These are phyloP conservation scores for Suhomyces ambrosiae DNA, from an alignment of 1,139 yeast species.

Conservation along the genomic window DNA sequence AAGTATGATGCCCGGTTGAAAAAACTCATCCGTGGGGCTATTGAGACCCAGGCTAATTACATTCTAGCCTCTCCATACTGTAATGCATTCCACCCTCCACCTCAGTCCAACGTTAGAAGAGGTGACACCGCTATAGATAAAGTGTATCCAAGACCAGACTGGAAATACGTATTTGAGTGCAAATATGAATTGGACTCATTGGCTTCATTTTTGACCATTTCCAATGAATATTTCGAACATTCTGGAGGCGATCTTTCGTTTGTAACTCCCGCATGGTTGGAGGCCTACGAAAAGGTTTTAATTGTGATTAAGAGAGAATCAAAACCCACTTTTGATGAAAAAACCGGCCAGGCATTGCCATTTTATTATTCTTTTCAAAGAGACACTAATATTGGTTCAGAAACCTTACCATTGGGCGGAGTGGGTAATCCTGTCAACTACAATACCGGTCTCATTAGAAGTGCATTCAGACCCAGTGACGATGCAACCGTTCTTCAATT, in stretches of 20 bases:
- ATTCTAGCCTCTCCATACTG: slow-evolving; percentile 72
- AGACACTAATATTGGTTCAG: slow-evolving; percentile 74
- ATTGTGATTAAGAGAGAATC: slow-evolving; percentile 62
- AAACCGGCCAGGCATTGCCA: slow-evolving; percentile 53
- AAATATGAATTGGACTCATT: slow-evolving; percentile 86
- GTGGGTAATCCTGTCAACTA: slow-evolving; percentile 80
- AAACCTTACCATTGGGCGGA: slow-evolving; percentile 77
- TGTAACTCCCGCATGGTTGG: slow-evolving; percentile 56
- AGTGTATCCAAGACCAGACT: slow-evolving; percentile 71
- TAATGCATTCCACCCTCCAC: slow-evolving; percentile 90
- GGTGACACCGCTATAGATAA: slow-evolving; percentile 62
- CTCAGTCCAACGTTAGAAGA: slow-evolving; percentile 52
- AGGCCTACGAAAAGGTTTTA: slow-evolving; percentile 57
- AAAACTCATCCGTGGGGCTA: slow-evolving; percentile 71
- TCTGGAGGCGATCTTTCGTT: slow-evolving; percentile 55
- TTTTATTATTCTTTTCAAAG: slow-evolving; percentile 70
- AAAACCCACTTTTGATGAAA: slow-evolving; percentile 59
- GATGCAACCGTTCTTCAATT: slow-evolving; percentile 83
- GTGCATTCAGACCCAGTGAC: slow-evolving; percentile 91
- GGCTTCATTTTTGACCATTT: slow-evolving; percentile 75
- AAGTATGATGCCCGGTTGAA: slow-evolving; percentile 52
- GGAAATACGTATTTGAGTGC: slow-evolving; percentile 80
- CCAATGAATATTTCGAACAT: slow-evolving; percentile 66
- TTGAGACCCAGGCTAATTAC: slow-evolving; percentile 72
- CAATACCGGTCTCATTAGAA: slow-evolving; percentile 70